phyloP scores from a whole-genome alignment of 2,329 filamentous ascomycete species.

The Curvularia sp. region DNA sequence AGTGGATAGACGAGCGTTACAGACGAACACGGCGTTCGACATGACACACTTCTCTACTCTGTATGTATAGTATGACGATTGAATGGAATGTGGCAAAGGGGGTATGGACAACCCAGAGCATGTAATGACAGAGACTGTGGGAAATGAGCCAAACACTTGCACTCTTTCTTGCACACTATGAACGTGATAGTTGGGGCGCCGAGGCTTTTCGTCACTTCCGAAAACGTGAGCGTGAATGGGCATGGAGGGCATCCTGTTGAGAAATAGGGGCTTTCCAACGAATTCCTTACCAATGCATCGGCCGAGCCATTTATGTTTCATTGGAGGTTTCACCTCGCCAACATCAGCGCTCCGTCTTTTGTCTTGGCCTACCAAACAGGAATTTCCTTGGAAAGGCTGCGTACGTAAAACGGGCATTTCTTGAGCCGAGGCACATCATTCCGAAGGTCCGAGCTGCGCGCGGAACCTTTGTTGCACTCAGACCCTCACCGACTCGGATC shows the following conservation, averaged over 20 bases:
- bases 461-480: slow-evolving; percentile 16
- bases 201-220: not conserved
- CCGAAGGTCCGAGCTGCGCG: slow-evolving; percentile 22
- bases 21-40: slow-evolving; percentile 19
- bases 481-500: slow-evolving; percentile 24
- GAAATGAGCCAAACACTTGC: not conserved
- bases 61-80: slow-evolving; percentile 31
- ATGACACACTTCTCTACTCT: slow-evolving; percentile 39
- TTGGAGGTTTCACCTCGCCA: too few relatives aligned
- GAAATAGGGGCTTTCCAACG: not conserved
- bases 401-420: slow-evolving; percentile 13
- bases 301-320: not conserved
- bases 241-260: slow-evolving; percentile 2
- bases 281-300: not conserved
- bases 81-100: slow-evolving; percentile 13
- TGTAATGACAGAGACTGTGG: slow-evolving; percentile 1
- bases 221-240: not conserved
- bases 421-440: slow-evolving; percentile 25
- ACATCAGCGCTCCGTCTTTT: not conserved
- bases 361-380: slow-evolving; percentile 6
- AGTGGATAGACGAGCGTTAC: slow-evolving; percentile 26
- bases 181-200: too few relatives aligned
- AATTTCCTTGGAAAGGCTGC: slow-evolving; percentile 4
- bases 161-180: not conserved
- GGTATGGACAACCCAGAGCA: slow-evolving; percentile 15